Conservation (phyloP, 768 basidiomycete genomes). For the Agrocybe praecox region DNA sequence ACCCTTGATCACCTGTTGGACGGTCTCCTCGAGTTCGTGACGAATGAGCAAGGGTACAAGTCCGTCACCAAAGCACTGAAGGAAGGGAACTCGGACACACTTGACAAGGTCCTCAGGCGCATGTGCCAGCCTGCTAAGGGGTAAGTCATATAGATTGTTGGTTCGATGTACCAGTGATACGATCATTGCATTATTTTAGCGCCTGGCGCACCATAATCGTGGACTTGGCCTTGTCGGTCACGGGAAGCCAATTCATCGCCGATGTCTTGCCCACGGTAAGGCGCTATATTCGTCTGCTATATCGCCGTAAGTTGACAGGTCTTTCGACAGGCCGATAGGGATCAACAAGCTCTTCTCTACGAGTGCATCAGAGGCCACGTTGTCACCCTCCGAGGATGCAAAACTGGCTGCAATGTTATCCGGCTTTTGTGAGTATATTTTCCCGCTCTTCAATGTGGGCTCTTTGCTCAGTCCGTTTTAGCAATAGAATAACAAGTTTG, state of each 20-base stretch:
- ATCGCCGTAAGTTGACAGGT: background rate
- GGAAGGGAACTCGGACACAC: slow-evolving; percentile 77
- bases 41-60: slow-evolving; percentile 84
- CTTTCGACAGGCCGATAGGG: slow-evolving; percentile 71
- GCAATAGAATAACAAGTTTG: slow-evolving; percentile 41
- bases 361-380: slow-evolving; percentile 88
- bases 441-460: background rate
- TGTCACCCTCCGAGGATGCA: slow-evolving; percentile 87
- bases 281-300: slow-evolving; percentile 8
- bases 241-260: slow-evolving; percentile 85
- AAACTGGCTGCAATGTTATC: slow-evolving; percentile 90
- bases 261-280: slow-evolving; percentile 74
- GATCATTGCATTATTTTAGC: slow-evolving; percentile 16
- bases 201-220: slow-evolving; percentile 84
- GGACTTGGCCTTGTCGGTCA: slow-evolving; percentile 80
- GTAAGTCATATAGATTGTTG: slow-evolving; percentile 33
- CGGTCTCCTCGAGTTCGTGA: slow-evolving; percentile 79
- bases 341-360: slow-evolving; percentile 79
- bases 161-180: background rate
- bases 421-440: slow-evolving; percentile 71
- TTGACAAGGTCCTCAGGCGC: slow-evolving; percentile 72
- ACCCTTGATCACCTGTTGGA: slow-evolving; percentile 77
- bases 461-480: slow-evolving; percentile 14
- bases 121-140: slow-evolving; percentile 89
- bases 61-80: slow-evolving; percentile 86